A percentile compares a stretch with the other conserved stretches of the same genome.
phyloP scores from a whole-genome alignment of 768 basidiomycete genomes.

The Tephrocybe sp. region DNA sequence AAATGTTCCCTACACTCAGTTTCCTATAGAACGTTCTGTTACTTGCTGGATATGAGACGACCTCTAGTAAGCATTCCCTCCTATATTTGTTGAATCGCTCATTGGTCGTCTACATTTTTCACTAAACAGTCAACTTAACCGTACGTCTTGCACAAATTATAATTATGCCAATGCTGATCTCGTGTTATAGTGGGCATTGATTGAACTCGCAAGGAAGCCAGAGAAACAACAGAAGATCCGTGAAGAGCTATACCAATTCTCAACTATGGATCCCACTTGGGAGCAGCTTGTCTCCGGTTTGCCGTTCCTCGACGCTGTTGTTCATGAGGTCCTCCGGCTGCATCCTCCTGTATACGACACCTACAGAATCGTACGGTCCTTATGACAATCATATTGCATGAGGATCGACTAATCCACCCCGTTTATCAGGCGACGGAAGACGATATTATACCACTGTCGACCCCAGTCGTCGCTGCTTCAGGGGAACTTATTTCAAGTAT shows the following conservation, averaged over 20 bases:
- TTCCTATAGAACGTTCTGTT: conserved; percentile 30
- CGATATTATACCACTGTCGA: conserved; percentile 55
- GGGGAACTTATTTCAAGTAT: conserved; percentile 39
- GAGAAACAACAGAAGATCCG: conserved; percentile 47
- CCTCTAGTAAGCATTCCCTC: conserved; percentile 38
- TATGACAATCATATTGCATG: not conserved
- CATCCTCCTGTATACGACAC: conserved; percentile 38
- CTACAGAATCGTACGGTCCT: conserved; percentile 34
- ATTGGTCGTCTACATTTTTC: not conserved
- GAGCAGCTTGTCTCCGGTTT: conserved; percentile 48
- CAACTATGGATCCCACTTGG: conserved; percentile 47
- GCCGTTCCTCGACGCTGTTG: conserved; percentile 54
- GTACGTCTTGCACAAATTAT: conserved; percentile 11
- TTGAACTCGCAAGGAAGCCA: conserved; percentile 46
- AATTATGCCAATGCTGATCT: not conserved
- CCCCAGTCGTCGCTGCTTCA: conserved; percentile 39
- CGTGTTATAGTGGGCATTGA: conserved; percentile 48
- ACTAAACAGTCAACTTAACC: conserved; percentile 31
- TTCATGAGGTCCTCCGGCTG: conserved; percentile 42
- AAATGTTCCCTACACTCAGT: not conserved
- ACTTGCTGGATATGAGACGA: conserved; percentile 51
- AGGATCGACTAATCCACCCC: not conserved
- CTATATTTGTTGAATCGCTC: not conserved
- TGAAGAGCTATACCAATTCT: conserved; percentile 42
- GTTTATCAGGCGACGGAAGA: conserved; percentile 41